Evolutionary conservation across 805 yeast species (phyloP), one percentile per base, ranked within the genome.

Genomic region (Pichia sporocuriosa): DNA sequence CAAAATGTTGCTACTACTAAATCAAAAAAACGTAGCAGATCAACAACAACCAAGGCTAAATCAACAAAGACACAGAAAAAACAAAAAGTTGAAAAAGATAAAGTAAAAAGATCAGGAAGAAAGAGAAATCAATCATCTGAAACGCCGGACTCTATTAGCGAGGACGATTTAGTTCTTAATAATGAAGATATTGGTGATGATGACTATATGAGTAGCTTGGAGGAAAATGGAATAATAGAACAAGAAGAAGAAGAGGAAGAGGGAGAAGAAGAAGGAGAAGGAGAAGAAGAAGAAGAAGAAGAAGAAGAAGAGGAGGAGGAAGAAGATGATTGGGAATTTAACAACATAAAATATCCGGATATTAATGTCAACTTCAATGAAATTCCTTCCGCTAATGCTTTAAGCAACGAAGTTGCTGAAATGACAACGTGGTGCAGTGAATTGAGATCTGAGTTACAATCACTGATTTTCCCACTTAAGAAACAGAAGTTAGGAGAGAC

Each of bases 271-370:
- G 38, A 32, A 5, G 46, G 39, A 8, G 41, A 36, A 4, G 51
- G 39, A 16, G 40, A 31, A 4, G 42, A 32, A 4, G 48, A 35
- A 6, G 48, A 43, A 4, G 43, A 42, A 16, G 45, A 33, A 15
- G 37, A 35, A 11, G 50, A 42, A 2, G 47, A 36, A 7, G 46
- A 44, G n/a, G 44, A 37, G 10, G 45, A 42, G 41, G 29, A 40
- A 42, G 48, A 58, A 46, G 44, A 56, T 46, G 56, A 58, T 4
- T 35, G 38, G 38, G 38, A 17, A 50, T 40, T 66, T 60, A 60
- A 55, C 25, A 8, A 35, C 1, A 25, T 27, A 17, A 30, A 37
- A 30, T 40, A 39, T 11, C 28, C 53, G 30, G 57, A 53, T 49
- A 39, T 60, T 32, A 53, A 38, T 31, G 29, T 45, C 35, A 47